A percentile compares a stretch with the other conserved stretches of the same genome.
Evolutionary conservation across 805 yeast genomes (phyloP).

Genomic region (Schwanniomyces sp.): DNA sequence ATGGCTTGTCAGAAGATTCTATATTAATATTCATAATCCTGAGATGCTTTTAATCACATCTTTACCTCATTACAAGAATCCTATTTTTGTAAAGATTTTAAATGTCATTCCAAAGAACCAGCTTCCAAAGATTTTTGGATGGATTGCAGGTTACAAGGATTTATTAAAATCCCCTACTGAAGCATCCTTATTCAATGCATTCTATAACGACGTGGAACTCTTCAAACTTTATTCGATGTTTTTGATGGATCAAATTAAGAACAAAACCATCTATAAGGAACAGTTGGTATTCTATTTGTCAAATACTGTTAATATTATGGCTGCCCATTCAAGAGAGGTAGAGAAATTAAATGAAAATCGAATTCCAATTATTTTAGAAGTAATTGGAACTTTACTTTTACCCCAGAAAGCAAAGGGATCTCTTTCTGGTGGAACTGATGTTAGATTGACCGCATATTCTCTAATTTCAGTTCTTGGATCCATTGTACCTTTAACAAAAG

Average conservation of each 20-base stretch:
- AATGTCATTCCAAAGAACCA: conserved; percentile 59
- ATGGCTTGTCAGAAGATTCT: conserved; percentile 92
- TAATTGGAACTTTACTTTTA: conserved; percentile 52
- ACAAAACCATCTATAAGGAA: conserved; percentile 59
- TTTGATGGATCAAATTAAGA: conserved; percentile 47
- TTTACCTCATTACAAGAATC: conserved; percentile 76
- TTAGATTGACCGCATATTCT: conserved; percentile 83
- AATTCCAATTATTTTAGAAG: conserved; percentile 59
- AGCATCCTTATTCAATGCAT: conserved; percentile 67
- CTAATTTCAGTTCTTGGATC: conserved; percentile 74
- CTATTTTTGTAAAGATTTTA: conserved; percentile 73
- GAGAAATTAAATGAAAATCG: conserved; percentile 45
- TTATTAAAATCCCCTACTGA: conserved; percentile 63
- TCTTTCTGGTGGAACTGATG: conserved; percentile 38
- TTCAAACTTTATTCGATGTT: conserved; percentile 65
- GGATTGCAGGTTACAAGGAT: conserved; percentile 69
- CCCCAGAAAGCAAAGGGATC: conserved; percentile 12
- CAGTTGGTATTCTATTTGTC: conserved; percentile 81
- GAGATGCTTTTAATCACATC: conserved; percentile 71
- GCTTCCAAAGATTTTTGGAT: conserved; percentile 77
- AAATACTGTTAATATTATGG: conserved; percentile 63
- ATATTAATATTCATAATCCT: conserved; percentile 76
- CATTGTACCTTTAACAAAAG: conserved; percentile 56
- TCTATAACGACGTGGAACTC: conserved; percentile 64
- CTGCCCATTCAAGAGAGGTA: conserved; percentile 53